phyloP scores from a whole-genome alignment of 768 basidiomycete species.

The Tricholoma sp. region DNA sequence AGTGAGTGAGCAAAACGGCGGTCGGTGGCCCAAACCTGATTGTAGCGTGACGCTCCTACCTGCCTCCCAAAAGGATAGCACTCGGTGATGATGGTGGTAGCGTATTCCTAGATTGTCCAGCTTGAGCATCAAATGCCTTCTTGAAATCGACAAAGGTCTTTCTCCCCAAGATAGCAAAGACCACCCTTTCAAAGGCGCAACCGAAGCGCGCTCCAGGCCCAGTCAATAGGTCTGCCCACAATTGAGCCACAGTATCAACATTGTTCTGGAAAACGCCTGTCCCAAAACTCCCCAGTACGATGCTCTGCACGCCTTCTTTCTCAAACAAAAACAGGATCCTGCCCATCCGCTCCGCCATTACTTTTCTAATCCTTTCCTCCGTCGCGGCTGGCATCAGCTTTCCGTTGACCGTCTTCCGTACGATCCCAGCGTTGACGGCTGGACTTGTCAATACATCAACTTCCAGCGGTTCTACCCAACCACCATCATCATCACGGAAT shows the following conservation, averaged over 20 bases:
- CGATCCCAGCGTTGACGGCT: constrained; percentile 65
- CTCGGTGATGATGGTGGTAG: neutral
- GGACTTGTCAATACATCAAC: constrained; percentile 68
- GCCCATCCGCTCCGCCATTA: constrained; percentile 70
- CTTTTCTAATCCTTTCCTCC: constrained; percentile 38
- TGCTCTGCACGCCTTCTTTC: constrained; percentile 47
- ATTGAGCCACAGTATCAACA: constrained; percentile 48
- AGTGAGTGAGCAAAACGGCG: too few relatives aligned
- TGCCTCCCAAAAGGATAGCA: neutral
- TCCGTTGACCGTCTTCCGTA: constrained; percentile 24
- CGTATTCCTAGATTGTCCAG: neutral
- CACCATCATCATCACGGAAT: constrained; percentile 60
- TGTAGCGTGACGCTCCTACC: neutral
- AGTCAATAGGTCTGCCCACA: constrained; percentile 61
- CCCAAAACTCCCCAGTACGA: constrained; percentile 74
- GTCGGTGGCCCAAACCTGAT: too few relatives aligned
- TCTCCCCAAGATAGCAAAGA: constrained; percentile 54
- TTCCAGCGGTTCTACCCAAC: constrained; percentile 49
- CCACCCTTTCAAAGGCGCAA: constrained; percentile 52
- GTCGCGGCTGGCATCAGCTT: constrained; percentile 13
- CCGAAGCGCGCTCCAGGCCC: constrained; percentile 47
- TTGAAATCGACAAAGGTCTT: constrained; percentile 25
- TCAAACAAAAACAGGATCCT: constrained; percentile 65
- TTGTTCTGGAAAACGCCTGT: constrained; percentile 74
- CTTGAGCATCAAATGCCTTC: constrained; percentile 6